phyloP scores from a whole-genome alignment of 331 rosid genomes.

The Spiraea crenata region DNA sequence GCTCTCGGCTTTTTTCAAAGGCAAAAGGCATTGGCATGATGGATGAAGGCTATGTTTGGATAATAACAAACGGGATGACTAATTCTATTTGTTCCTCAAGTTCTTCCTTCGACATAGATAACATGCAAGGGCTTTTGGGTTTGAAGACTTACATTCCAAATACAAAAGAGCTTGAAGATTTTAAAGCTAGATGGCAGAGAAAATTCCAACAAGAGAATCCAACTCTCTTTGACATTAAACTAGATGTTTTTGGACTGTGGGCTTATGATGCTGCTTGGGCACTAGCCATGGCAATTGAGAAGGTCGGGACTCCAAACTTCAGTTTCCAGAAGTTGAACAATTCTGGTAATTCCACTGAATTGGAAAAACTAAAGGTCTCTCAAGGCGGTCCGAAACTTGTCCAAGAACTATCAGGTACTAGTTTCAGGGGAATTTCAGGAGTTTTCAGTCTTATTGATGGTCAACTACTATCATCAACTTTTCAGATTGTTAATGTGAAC shows the following conservation, averaged over 20 bases:
- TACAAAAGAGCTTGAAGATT: not conserved
- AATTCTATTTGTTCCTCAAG: not conserved
- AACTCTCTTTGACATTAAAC: not conserved
- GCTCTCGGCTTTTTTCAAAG: slow-evolving; percentile 8
- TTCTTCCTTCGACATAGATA: slow-evolving; percentile 1
- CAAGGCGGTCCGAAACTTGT: slow-evolving; percentile 14
- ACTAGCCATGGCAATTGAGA: slow-evolving; percentile 14
- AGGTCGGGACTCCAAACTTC: not conserved
- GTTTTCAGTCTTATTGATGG: not conserved
- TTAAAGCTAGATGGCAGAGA: not conserved
- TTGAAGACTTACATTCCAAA: not conserved
- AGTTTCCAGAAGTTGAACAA: not conserved
- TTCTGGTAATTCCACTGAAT: not conserved
- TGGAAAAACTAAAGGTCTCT: not conserved
- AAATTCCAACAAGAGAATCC: slow-evolving; percentile 18
- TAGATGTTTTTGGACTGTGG: slow-evolving; percentile 14
- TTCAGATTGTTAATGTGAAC: slow-evolving; percentile 13
- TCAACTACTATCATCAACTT: slow-evolving; percentile 13
- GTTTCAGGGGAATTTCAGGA: slow-evolving; percentile 9
- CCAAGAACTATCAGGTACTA: not conserved
- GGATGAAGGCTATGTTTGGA: slow-evolving; percentile 14
- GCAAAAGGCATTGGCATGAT: slow-evolving; percentile 13
- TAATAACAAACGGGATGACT: slow-evolving; percentile 10
- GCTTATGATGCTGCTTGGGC: slow-evolving; percentile 24
- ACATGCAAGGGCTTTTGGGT: slow-evolving; percentile 11